Percentiles rank a stretch among this genome's conserved stretches.
These are phyloP conservation scores for Adansonia rubrostipa DNA, from an alignment of 441 rosid genomes.

Conservation along the genomic window DNA sequence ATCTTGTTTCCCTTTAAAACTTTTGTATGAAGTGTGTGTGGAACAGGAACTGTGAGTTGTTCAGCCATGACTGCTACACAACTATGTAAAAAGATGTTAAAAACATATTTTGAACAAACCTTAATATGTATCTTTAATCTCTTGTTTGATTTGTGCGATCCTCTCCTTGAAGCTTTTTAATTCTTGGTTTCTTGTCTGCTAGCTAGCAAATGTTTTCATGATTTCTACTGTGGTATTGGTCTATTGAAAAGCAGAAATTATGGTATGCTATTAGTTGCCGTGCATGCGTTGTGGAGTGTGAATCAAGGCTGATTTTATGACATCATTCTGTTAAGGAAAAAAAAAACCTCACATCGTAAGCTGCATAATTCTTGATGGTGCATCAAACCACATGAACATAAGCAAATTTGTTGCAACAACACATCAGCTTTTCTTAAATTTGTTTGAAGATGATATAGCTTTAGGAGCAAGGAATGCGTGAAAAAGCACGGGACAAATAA, in stretches of 20 bases:
- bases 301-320: background rate
- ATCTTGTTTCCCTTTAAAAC: background rate
- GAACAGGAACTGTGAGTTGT: too few species aligned
- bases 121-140: background rate
- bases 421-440: background rate
- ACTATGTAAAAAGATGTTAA: slow-evolving; percentile 21
- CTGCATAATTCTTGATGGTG: too few species aligned
- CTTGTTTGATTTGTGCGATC: background rate
- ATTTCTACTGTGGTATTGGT: background rate
- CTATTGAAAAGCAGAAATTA: background rate
- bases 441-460: too few species aligned
- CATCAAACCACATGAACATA: too few species aligned
- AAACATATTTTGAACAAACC: background rate
- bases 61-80: background rate
- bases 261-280: background rate
- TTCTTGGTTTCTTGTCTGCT: background rate
- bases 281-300: background rate
- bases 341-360: too few species aligned
- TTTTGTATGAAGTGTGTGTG: too few species aligned
- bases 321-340: background rate
- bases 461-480: background rate
- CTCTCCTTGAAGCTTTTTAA: background rate
- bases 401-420: background rate
- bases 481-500: background rate
- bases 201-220: background rate